A percentile compares a stretch with the other conserved stretches of the same genome.
Evolutionary conservation across 495 filamentous ascomycete species (phyloP).

Genomic region (Bacidia gigantensis): DNA sequence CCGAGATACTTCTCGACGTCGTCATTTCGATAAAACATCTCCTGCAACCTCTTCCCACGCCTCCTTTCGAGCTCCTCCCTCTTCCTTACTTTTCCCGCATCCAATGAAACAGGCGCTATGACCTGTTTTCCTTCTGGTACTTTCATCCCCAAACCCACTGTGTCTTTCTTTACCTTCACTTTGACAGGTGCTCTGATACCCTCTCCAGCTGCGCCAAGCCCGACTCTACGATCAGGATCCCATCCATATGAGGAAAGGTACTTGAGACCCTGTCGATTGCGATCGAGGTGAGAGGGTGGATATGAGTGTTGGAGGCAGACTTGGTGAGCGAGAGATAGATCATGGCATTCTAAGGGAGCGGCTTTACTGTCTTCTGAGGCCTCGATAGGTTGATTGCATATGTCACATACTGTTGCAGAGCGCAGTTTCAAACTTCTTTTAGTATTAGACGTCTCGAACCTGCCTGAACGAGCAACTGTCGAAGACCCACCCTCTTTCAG

Average conservation of each 20-base stretch:
- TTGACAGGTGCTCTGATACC: constrained; percentile 70
- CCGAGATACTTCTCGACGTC: constrained; percentile 65
- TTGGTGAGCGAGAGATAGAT: constrained; percentile 69
- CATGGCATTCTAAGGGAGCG: constrained; percentile 35
- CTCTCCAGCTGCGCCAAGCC: constrained; percentile 56
- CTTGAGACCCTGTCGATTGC: constrained; percentile 59
- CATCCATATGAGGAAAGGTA: constrained; percentile 70
- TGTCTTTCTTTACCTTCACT: constrained; percentile 56
- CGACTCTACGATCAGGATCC: constrained; percentile 67
- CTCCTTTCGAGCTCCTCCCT: constrained; percentile 44
- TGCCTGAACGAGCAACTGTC: neutral
- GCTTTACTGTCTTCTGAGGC: neutral
- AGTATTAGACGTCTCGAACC: constrained; percentile 4
- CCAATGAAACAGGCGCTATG: constrained; percentile 37
- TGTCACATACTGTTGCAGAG: constrained; percentile 31
- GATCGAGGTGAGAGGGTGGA: constrained; percentile 72
- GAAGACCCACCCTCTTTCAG: constrained; percentile 27
- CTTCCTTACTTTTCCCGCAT: constrained; percentile 56
- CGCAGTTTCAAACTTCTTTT: constrained; percentile 6
- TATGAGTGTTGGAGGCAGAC: constrained; percentile 65
- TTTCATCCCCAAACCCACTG: constrained; percentile 52
- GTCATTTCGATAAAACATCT: constrained; percentile 54
- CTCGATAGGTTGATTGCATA: constrained; percentile 44
- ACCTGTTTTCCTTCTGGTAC: constrained; percentile 25
- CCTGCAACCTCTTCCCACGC: constrained; percentile 45